phyloP scores from a whole-genome alignment of 2,329 filamentous ascomycete genomes.

The Corynespora cassiicola region DNA sequence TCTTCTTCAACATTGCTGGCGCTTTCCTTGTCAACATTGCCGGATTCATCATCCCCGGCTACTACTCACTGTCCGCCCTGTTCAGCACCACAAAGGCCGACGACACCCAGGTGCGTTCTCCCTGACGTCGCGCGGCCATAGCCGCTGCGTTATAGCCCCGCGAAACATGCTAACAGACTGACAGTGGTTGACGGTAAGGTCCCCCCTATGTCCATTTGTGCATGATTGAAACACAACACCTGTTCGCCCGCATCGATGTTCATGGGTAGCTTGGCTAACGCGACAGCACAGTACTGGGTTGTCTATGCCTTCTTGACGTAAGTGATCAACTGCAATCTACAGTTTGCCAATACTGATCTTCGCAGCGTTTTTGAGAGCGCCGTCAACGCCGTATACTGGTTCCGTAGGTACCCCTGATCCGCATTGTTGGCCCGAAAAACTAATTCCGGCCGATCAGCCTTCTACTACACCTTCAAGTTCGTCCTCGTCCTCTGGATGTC shows the following conservation, averaged over 20 bases:
- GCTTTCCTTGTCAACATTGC: slow-evolving; percentile 88
- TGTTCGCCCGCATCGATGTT: slow-evolving; percentile 4
- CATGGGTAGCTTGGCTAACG: slow-evolving; percentile 20
- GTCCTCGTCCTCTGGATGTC: slow-evolving; percentile 96
- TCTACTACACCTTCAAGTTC: slow-evolving; percentile 99
- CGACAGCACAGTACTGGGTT: slow-evolving; percentile 74
- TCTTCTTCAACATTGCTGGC: slow-evolving; percentile 90
- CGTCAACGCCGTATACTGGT: slow-evolving; percentile 88
- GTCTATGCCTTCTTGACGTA: slow-evolving; percentile 81
- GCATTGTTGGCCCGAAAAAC: slow-evolving; percentile 4
- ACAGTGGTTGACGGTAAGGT: slow-evolving; percentile 68
- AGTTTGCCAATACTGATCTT: slow-evolving; percentile 19
- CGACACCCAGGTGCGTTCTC: slow-evolving; percentile 75
- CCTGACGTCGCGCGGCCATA: slow-evolving; percentile 6
- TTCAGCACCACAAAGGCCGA: slow-evolving; percentile 75
- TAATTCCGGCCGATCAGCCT: slow-evolving; percentile 62
- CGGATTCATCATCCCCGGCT: slow-evolving; percentile 81
- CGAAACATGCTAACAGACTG: slow-evolving; percentile 42
- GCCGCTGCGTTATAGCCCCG: slow-evolving; percentile 13
- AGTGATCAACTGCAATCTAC: slow-evolving; percentile 30
- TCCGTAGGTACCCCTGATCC: slow-evolving; percentile 56
- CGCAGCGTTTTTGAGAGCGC: slow-evolving; percentile 77
- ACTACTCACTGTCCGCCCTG: slow-evolving; percentile 82
- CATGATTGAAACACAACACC: slow-evolving; percentile 6
- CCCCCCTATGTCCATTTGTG: slow-evolving; percentile 5